Evolutionary conservation across 331 rosid species (phyloP).

Genomic region (Cydonia oblonga): DNA sequence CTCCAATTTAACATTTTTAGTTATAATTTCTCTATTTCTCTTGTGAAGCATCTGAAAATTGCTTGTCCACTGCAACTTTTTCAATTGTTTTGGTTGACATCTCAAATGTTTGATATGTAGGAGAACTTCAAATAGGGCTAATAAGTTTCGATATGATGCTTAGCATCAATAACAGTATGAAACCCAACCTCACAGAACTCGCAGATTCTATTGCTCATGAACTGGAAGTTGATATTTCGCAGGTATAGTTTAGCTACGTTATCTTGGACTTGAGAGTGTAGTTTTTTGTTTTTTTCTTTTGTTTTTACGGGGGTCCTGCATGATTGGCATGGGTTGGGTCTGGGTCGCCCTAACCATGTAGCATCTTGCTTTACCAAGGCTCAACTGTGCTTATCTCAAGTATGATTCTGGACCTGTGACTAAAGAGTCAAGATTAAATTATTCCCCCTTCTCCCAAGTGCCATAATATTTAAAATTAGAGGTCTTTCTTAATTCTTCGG

Average conservation of each 20-base stretch:
- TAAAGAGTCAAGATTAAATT: not conserved
- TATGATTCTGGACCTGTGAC: not conserved
- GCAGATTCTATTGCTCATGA: constrained; percentile 31
- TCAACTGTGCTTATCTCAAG: not conserved
- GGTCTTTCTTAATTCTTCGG: not conserved
- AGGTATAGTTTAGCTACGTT: constrained; percentile 18
- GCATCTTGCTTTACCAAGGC: not conserved
- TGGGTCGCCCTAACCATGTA: not conserved
- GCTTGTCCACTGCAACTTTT: not conserved
- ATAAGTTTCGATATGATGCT: constrained; percentile 37
- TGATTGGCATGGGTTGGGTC: not conserved
- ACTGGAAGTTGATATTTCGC: constrained; percentile 27
- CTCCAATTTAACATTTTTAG: not conserved
- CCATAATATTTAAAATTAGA: not conserved
- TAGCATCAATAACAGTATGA: constrained; percentile 20
- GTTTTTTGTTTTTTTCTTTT: not conserved
- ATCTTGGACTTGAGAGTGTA: not conserved
- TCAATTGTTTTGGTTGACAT: not conserved
- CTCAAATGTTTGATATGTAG: constrained; percentile 6
- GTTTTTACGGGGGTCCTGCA: not conserved
- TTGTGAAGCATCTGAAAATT: not conserved
- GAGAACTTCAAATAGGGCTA: constrained; percentile 27
- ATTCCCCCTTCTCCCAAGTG: not conserved
- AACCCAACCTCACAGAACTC: constrained; percentile 35
- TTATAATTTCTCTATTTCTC: not conserved